Conservation (phyloP, 257 asterid genomes). For the Eucommia ulmoides region DNA sequence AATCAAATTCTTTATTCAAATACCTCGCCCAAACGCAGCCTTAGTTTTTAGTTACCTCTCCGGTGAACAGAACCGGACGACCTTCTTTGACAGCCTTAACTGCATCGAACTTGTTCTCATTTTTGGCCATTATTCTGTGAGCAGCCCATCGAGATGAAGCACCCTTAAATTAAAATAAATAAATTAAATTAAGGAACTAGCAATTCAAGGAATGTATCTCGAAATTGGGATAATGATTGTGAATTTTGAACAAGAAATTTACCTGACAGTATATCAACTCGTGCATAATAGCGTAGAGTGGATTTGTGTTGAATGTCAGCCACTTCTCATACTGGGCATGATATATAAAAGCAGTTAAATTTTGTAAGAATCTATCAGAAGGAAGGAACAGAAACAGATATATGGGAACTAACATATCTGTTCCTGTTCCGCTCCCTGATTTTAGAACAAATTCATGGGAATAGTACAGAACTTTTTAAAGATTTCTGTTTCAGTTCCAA, state of each 20-base stretch:
- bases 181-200: slow-evolving; percentile 3
- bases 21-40: background rate
- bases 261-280: slow-evolving; percentile 96
- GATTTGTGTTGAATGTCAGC: slow-evolving; percentile 66
- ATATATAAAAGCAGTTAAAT: slow-evolving; percentile 5
- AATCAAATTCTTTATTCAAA: background rate
- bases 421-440: too few species aligned
- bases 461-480: background rate
- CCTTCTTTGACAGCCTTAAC: slow-evolving; percentile 57
- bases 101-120: slow-evolving; percentile 62
- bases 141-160: slow-evolving; percentile 88
- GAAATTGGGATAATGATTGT: slow-evolving; percentile 8
- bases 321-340: slow-evolving; percentile 74
- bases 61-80: slow-evolving; percentile 69
- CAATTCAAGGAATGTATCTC: background rate
- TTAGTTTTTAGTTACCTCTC: slow-evolving; percentile 45
- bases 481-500: background rate
- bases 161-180: slow-evolving; percentile 21
- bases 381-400: background rate
- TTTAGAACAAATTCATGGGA: too few species aligned
- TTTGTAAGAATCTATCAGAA: background rate
- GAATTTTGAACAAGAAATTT: slow-evolving; percentile 8
- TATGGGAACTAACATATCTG: too few species aligned
- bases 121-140: slow-evolving; percentile 54
- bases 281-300: slow-evolving; percentile 79